These are phyloP conservation scores for Ichthyophthirius multifiliis DNA, from an alignment of 169 alveolate genomes.

Conservation along the genomic window DNA sequence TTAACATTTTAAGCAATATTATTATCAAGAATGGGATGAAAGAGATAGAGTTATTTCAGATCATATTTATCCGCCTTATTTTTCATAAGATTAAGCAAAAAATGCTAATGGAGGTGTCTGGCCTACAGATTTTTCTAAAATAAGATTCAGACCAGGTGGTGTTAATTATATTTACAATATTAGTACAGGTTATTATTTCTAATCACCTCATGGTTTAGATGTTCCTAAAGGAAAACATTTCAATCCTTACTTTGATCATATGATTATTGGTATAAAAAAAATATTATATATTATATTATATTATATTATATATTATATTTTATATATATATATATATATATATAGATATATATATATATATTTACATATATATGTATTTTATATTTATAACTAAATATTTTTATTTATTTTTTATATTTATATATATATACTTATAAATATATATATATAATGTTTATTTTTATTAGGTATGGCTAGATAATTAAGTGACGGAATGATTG, in stretches of 20 bases:
- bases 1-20: constrained; percentile 73
- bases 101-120: constrained; percentile 95
- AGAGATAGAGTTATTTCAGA: constrained; percentile 80
- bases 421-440: too few species aligned
- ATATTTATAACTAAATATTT: too few species aligned
- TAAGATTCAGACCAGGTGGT: constrained; percentile 61
- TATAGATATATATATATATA: too few species aligned
- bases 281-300: too few species aligned
- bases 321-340: too few species aligned
- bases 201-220: constrained; percentile 95
- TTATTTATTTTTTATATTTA: too few species aligned
- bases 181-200: constrained; percentile 93
- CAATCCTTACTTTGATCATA: constrained; percentile 95
- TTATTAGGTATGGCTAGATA: constrained; percentile 95
- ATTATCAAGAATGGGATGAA: constrained; percentile 83
- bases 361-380: too few species aligned
- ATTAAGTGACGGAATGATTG: constrained; percentile 96
- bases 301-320: too few species aligned
- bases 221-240: constrained; percentile 94
- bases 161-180: constrained; percentile 92
- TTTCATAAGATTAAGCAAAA: constrained; percentile 88
- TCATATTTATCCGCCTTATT: constrained; percentile 80
- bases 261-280: constrained; percentile 87
- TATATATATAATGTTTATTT: too few species aligned
- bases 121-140: constrained; percentile 95